Evolutionary conservation across 306 rosid genomes (phyloP).

Genomic region (Betula pendula): DNA sequence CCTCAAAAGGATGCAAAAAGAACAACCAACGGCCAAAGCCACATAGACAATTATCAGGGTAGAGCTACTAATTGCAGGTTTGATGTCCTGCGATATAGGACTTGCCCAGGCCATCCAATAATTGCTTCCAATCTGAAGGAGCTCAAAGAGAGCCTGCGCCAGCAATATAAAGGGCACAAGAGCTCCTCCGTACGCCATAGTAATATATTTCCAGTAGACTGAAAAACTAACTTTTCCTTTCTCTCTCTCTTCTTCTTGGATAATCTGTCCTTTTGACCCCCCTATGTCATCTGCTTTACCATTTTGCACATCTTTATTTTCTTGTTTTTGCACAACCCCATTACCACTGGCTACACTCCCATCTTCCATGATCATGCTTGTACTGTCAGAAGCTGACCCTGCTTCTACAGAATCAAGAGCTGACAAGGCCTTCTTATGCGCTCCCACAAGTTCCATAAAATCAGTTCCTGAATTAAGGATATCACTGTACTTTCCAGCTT

Average conservation of each 20-base stretch:
- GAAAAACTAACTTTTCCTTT: conserved; percentile 67
- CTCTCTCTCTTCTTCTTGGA: conserved; percentile 89
- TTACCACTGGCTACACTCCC: conserved; percentile 17
- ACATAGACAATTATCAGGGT: conserved; percentile 59
- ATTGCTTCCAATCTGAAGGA: conserved; percentile 69
- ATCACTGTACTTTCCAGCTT: conserved; percentile 71
- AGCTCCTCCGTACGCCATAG: conserved; percentile 73
- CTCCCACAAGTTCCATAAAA: conserved; percentile 67
- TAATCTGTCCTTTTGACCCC: conserved; percentile 66
- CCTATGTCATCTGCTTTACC: conserved; percentile 31
- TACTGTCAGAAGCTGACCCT: conserved; percentile 27
- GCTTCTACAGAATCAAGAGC: conserved; percentile 45
- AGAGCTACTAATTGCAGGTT: conserved; percentile 40
- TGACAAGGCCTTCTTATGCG: conserved; percentile 74
- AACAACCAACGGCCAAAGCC: conserved; percentile 65
- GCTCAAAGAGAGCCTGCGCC: conserved; percentile 51
- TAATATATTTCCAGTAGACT: conserved; percentile 72
- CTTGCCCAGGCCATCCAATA: conserved; percentile 91
- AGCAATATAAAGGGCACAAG: conserved; percentile 74
- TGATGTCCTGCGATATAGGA: conserved; percentile 55
- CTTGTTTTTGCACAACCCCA: conserved; percentile 37
- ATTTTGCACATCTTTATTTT: conserved; percentile 34
- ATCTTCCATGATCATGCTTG: conserved; percentile 27
- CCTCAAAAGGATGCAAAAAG: conserved; percentile 52
- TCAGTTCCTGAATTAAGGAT: conserved; percentile 4